Conservation (phyloP, 257 asterid species). For the Dorcoceras hygrometricum region DNA sequence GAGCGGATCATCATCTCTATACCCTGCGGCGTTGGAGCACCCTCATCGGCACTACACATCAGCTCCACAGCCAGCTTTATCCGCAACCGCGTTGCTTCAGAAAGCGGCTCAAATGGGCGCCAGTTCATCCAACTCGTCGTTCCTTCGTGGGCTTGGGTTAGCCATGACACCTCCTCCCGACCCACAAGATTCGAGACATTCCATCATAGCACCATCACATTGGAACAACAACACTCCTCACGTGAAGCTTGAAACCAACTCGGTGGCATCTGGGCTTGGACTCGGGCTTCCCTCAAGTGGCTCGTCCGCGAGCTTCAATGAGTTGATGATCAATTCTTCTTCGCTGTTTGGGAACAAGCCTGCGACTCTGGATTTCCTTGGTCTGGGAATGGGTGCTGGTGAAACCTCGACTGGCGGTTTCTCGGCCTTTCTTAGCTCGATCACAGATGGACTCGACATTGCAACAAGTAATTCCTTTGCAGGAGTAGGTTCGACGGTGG, state of each 20-base stretch:
- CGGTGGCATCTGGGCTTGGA: constrained; percentile 21
- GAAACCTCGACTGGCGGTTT: constrained; percentile 37
- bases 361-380: constrained; percentile 77
- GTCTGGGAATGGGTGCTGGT: constrained; percentile 51
- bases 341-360: constrained; percentile 45
- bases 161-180: constrained; percentile 36
- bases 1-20: constrained; percentile 33
- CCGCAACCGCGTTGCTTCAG: constrained; percentile 88
- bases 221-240: constrained; percentile 25
- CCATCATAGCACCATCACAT: constrained; percentile 5
- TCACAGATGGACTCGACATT: constrained; percentile 35
- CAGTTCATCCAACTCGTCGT: constrained; percentile 57
- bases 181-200: constrained; percentile 15
- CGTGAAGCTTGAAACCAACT: constrained; percentile 52
- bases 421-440: constrained; percentile 50
- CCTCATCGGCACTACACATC: constrained; percentile 35
- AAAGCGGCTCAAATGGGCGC: constrained; percentile 43
- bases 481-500: constrained; percentile 29
- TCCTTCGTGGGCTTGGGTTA: constrained; percentile 74
- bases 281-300: constrained; percentile 18
- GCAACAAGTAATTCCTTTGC: constrained; percentile 22
- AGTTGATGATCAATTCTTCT: constrained; percentile 49
- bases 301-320: constrained; percentile 35
- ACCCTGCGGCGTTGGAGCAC: constrained; percentile 42
- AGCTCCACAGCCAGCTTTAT: constrained; percentile 52